Evolutionary conservation across 495 filamentous ascomycete genomes (phyloP), one percentile per base, ranked within the genome.

Genomic region (Umbilicaria muhlenbergii): DNA sequence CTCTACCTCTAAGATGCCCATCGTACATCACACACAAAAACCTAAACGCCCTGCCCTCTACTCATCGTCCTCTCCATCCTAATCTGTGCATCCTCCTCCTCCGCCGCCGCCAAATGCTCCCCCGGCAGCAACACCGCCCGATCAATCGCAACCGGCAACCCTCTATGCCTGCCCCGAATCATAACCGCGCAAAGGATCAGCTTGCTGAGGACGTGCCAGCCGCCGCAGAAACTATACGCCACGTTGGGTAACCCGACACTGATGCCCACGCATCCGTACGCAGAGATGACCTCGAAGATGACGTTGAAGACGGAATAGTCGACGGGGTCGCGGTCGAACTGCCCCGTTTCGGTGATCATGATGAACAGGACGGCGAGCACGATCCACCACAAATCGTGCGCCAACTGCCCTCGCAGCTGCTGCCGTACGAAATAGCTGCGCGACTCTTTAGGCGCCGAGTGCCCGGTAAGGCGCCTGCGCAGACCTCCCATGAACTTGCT

Each of bases 351-450:
- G 43, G 81, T 78, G 48, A 80, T 80, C 38, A 75, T 67, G 52
- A 94, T 86, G 45, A 85, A 65, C 16, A 86, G 63, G 4, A 80
- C 66, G 3, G 83, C 83, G 3, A 86, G 58, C 0, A 79, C 77
- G 12, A 94, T 72, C 77, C 78, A 89, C 85, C 85, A 92, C 3
- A 88, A 59, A 52, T 94, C 87, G 59, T 92, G 84, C 32, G 82
- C 78, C 8, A 93, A 73, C 53, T 93, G 84, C 31, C 79, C 78
- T 32, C 80, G 77, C 10, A 94, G 68, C 47, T 93, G 51, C 42
- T 73, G 66, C 42, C 66, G 71, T 8, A 79, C 62, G 53, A 79
- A 80, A 48, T 73, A 73, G 38, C 64, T 57, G 42, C 65, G 65
- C 3, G 70, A 63, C 36, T 60, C 52, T 7, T 44, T 44, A 1